Conservation (phyloP, 768 basidiomycete genomes). For the button mushroom (Agaricus bisporus) region DNA sequence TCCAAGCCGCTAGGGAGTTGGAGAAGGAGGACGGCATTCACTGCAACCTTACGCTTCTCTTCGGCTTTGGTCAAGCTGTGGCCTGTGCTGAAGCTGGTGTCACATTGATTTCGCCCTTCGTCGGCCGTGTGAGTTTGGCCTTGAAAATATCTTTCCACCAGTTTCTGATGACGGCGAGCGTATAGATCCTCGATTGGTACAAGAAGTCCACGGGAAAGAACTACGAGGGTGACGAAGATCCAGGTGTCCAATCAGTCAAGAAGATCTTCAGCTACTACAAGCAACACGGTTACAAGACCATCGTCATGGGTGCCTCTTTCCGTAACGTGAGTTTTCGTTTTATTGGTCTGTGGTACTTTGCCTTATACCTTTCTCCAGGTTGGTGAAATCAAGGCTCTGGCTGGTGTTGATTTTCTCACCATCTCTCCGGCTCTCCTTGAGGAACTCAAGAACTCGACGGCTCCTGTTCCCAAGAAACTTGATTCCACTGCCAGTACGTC, state of each 20-base stretch:
- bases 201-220: conserved; percentile 85
- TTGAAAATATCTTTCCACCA: conserved; percentile 12
- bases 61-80: conserved; percentile 98
- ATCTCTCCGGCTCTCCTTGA: conserved; percentile 89
- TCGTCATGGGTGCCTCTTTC: conserved; percentile 99
- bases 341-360: background rate
- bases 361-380: conserved; percentile 32
- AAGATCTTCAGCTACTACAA: conserved; percentile 99
- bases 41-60: conserved; percentile 98
- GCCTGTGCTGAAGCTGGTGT: conserved; percentile 98
- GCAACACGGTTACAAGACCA: conserved; percentile 96
- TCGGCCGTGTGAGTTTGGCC: conserved; percentile 74
- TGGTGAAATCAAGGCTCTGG: conserved; percentile 91
- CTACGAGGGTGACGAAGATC: conserved; percentile 90
- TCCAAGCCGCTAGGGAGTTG: conserved; percentile 96
- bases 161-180: conserved; percentile 9
- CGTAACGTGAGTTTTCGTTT: conserved; percentile 66
- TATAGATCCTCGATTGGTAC: conserved; percentile 97
- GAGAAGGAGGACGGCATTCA: conserved; percentile 91
- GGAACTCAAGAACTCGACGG: conserved; percentile 81
- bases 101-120: conserved; percentile 98
- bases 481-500: conserved; percentile 54
- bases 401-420: conserved; percentile 97
- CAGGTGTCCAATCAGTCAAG: conserved; percentile 93
- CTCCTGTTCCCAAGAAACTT: conserved; percentile 80